phyloP scores from a whole-genome alignment of 257 asterid species.

The Nicotiana tomentosiformis region DNA sequence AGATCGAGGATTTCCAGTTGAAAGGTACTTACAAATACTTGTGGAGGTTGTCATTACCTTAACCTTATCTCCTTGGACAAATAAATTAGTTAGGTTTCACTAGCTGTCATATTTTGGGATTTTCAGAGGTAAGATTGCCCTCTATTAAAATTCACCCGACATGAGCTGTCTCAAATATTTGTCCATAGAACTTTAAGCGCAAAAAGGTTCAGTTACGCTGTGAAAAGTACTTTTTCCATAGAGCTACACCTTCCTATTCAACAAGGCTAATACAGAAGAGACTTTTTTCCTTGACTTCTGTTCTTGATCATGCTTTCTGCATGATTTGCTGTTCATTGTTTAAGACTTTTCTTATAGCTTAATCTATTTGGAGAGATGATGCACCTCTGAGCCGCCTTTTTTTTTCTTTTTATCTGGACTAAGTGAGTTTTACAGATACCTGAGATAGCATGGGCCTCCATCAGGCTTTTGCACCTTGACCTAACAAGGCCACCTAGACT shows the following conservation, averaged over 20 bases:
- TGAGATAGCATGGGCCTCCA: background rate
- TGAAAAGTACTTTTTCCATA: background rate
- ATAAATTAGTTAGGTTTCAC: background rate
- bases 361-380: background rate
- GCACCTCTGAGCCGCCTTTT: background rate
- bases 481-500: background rate
- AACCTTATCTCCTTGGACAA: background rate
- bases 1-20: constrained; percentile 73
- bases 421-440: background rate
- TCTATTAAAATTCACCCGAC: background rate
- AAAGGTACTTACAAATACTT: constrained; percentile 43
- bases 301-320: background rate
- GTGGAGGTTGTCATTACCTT: background rate
- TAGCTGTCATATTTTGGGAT: background rate
- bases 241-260: background rate
- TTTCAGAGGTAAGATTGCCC: background rate
- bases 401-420: background rate
- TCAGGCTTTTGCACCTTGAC: background rate
- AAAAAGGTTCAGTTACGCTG: background rate
- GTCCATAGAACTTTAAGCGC: background rate
- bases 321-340: background rate
- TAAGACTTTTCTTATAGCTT: background rate
- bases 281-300: background rate
- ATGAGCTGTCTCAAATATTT: background rate
- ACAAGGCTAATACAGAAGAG: background rate